Evolutionary conservation across 2,329 filamentous ascomycete genomes (phyloP).

Genomic region (Fusarium sp.): DNA sequence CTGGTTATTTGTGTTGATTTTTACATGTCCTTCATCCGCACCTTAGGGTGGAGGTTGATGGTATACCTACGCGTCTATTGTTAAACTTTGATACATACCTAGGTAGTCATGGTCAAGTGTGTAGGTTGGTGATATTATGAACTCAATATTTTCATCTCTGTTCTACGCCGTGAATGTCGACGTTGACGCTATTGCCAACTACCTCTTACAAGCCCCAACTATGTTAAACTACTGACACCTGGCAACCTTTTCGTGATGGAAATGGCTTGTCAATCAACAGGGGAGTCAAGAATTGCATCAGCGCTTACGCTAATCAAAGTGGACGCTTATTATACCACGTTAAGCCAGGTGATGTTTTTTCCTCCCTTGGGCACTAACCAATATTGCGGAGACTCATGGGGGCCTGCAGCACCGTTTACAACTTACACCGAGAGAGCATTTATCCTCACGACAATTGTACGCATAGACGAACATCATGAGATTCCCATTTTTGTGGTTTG

Average conservation of each 20-base stretch:
- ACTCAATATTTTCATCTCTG: too few relatives aligned
- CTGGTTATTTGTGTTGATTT: constrained; percentile 13
- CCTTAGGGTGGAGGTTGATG: neutral
- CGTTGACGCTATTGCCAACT: neutral
- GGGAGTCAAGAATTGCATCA: constrained; percentile 10
- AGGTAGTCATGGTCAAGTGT: neutral
- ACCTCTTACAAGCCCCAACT: neutral
- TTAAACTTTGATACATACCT: neutral
- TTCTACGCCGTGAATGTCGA: neutral
- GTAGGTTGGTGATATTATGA: neutral
- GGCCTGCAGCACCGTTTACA: constrained; percentile 7
- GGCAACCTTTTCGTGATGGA: constrained; percentile 11
- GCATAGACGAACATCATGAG: constrained; percentile 4
- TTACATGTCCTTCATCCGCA: constrained; percentile 3
- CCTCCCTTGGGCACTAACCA: neutral
- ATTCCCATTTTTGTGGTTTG: constrained; percentile 5
- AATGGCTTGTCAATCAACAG: constrained; percentile 3
- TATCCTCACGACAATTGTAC: constrained; percentile 1
- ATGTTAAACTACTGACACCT: neutral
- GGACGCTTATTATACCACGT: constrained; percentile 17
- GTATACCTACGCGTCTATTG: constrained; percentile 10
- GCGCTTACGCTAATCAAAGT: constrained; percentile 16
- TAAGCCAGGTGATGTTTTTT: constrained; percentile 21
- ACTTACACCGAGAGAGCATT: constrained; percentile 8
- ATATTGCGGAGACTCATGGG: constrained; percentile 20